Conservation (phyloP, 2,329 filamentous ascomycete genomes). For the Graphilbum sp. region DNA sequence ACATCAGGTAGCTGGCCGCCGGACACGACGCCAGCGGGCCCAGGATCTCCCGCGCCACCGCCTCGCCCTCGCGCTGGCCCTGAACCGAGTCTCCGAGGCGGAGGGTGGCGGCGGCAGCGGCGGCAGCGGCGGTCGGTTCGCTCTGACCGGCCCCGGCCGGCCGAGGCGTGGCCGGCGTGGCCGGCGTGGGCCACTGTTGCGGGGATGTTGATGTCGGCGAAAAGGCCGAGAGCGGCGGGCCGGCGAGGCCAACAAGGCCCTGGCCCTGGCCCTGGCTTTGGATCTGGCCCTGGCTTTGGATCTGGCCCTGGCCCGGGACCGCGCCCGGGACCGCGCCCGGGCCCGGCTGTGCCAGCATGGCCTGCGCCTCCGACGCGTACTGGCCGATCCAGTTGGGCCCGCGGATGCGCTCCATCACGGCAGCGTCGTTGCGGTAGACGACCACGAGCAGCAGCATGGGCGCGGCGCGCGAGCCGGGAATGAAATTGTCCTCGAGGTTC, state of each 20-base stretch:
- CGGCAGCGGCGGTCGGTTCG: not conserved
- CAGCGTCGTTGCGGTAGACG: slow-evolving; percentile 53
- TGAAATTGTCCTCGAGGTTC: slow-evolving; percentile 68
- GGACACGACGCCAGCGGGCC: slow-evolving; percentile 45
- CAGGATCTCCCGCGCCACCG: slow-evolving; percentile 7
- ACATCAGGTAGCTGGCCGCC: slow-evolving; percentile 52
- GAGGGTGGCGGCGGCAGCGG: not conserved
- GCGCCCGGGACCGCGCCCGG: too few relatives aligned
- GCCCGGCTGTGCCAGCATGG: not conserved
- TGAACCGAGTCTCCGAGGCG: too few relatives aligned
- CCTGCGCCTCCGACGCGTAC: slow-evolving; percentile 15
- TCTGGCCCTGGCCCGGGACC: too few relatives aligned
- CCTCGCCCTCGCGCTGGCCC: slow-evolving; percentile 7
- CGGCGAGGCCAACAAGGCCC: too few relatives aligned
- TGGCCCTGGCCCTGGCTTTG: too few relatives aligned
- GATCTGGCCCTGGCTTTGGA: too few relatives aligned
- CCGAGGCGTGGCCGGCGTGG: too few relatives aligned
- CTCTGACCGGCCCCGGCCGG: too few relatives aligned
- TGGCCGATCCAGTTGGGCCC: slow-evolving; percentile 15
- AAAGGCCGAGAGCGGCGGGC: too few relatives aligned
- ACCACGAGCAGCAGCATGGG: slow-evolving; percentile 72
- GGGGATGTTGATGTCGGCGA: slow-evolving; percentile 10
- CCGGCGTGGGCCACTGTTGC: slow-evolving; percentile 12
- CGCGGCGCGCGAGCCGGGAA: slow-evolving; percentile 56
- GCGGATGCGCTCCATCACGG: slow-evolving; percentile 19